Percentiles rank a stretch among this genome's conserved stretches.
Evolutionary conservation across 352 stramenopile genomes (phyloP).

Genomic region (Globisporangium acanthophoron): DNA sequence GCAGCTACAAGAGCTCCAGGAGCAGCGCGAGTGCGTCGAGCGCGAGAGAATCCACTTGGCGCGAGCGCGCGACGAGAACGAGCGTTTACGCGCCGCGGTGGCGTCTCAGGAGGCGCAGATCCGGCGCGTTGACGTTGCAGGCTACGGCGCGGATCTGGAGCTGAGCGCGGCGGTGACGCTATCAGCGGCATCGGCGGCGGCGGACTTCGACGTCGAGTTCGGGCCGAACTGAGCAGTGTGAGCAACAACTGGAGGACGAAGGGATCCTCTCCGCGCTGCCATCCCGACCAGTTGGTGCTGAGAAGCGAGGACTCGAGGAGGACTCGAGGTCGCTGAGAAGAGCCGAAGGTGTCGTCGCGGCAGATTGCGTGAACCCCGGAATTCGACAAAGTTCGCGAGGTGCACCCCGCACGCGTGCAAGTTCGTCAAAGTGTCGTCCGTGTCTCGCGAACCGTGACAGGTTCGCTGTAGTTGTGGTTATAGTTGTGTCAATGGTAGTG

Average conservation of each 20-base stretch:
- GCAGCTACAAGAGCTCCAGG: slow-evolving; percentile 26
- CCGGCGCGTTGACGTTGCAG: slow-evolving; percentile 26
- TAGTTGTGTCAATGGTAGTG: too few relatives aligned
- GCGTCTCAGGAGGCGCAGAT: slow-evolving; percentile 38
- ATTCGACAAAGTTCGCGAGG: too few relatives aligned
- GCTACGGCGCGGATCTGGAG: slow-evolving; percentile 3
- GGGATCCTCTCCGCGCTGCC: neutral
- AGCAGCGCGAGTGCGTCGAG: slow-evolving; percentile 15
- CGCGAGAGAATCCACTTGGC: slow-evolving; percentile 24
- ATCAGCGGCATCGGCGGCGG: too few relatives aligned
- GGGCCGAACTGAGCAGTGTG: neutral
- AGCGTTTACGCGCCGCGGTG: slow-evolving; percentile 33
- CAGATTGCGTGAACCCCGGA: neutral
- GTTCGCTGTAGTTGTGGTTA: neutral
- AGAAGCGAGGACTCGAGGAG: too few relatives aligned
- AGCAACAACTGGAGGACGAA: neutral
- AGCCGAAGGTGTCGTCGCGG: neutral
- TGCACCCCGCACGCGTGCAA: too few relatives aligned
- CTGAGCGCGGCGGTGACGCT: too few relatives aligned
- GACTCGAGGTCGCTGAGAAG: too few relatives aligned
- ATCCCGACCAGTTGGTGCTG: too few relatives aligned
- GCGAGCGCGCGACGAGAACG: slow-evolving; percentile 33
- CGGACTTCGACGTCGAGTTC: neutral
- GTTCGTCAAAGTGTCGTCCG: too few relatives aligned
- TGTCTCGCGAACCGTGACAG: neutral